Evolutionary conservation across 1,284 basidiomycete species (phyloP), one percentile per base, ranked within the genome.

Genomic region (Trametes versicolor): DNA sequence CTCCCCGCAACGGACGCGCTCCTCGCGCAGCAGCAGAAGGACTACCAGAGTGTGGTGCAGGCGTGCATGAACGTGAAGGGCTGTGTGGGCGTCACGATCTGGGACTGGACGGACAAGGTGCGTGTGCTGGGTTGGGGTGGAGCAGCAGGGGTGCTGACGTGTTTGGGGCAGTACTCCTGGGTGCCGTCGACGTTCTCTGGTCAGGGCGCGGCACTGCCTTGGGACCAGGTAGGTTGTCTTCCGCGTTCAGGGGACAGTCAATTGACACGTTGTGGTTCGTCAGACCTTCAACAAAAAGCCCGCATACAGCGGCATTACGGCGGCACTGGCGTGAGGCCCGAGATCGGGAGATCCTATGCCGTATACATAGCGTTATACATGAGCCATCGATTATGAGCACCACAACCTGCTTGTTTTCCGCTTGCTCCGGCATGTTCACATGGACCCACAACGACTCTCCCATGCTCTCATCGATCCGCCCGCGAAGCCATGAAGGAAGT

Each of bases 41-140:
- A 86, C 68, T 86, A 84, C 70, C 68, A 79, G 71, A 81, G 70
- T 29, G 81, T 85, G 41, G 75, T 85, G 52, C 63, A 71, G 10
- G 82, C 83, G 19, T 87, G 85, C 73, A 74, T 77, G 62, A 76
- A 76, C 27, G 80, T 84, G 27, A 37, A 71, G 12, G 71, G 74
- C n/a, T 86, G 84, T 67, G 74, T 85, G 52, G 84, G 84, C 39
- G 73, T 84, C 60, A 85, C 84, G 0, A 70, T 84, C 48, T 86
- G 84, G 84, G 84, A 84, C 70, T 84, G 71, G 66, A 83, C 81
- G 6, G 83, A 85, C 72, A 83, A 73, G 66, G 70, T 66, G 23
- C 21, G 61, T 47, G 8, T 21, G 9, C 15, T 15, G 15, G 49
- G 49, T 51, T 32, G 19, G 36, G 27, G 36, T 4, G 32, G 37